Evolutionary conservation across 106 monocot genomes (phyloP), one percentile per base, ranked within the genome.

Genomic region (Vanilla planifolia): DNA sequence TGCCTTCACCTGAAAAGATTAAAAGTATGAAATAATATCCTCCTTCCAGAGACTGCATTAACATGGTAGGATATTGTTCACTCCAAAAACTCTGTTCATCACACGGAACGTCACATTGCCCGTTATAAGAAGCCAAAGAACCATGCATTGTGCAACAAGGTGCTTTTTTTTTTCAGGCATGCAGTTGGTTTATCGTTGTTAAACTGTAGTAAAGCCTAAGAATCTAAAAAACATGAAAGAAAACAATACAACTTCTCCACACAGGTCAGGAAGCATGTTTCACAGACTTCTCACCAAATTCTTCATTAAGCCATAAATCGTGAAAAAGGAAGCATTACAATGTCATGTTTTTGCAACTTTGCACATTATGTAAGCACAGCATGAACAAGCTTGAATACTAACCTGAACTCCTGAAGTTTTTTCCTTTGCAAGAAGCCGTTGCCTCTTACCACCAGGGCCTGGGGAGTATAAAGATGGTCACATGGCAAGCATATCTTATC

Each of bases 361-460:
- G 53, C 32, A 16, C 53, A 53, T 53, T 14, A 30, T 53, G 28
- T 53, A 30, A n/a, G 5, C 0, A 32, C n/a, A 27, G 26, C 17
- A 50, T 24, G 26, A 14, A 50, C 32, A 22, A 53, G 2, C 53
- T 29, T 29, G 53, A 15, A 29, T 52, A 6, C 48, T 32, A 16
- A 53, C 53, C 53, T 27, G 30, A 6, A 53, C 28, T n/a, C 30
- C 16, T 22, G 28, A 27, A 53, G 6, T n/a, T 32, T 53, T 53
- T 32, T 32, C 53, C 53, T 17, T 53, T 53, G 53, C 53, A 53
- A 53, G 53, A 30, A 16, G 28, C 53, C 53, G 53, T 30, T 53
- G 53, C 53, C 53, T 53, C 53, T 53, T 53, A 53, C 29, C 16
- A 53, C 30, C 22, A 32, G 53, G 53, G 9, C 53, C 53, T 53